Evolutionary conservation across 768 basidiomycete species (phyloP), one percentile per base, ranked within the genome.

Genomic region (Suillus placidus): DNA sequence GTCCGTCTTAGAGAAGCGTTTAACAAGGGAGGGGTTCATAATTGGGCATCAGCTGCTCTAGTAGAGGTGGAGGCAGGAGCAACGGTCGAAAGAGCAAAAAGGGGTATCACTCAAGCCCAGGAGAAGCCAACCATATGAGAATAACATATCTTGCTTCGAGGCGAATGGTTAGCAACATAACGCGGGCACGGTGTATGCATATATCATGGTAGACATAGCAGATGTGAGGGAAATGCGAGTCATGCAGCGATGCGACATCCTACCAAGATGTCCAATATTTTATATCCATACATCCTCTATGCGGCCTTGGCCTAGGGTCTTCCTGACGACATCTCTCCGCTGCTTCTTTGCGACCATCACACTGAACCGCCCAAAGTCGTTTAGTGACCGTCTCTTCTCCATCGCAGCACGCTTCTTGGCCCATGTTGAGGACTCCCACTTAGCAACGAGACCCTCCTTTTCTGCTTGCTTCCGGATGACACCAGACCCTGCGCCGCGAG

Each of bases 351-450:
- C 86, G 72, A 97, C 74, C 88, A 93, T 88, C 67, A 96, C 88
- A 72, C 85, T 79, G 83, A 98, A 99, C 63, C 96, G 88, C 67
- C 88, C 93, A 78, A 99, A 99, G 82, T 99, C 97, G 80, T 87
- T 90, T 65, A 94, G 76, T 74, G 84, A 81, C 79, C 90, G 85
- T 75, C 95, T 86, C 78, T 85, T 87, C 80, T 90, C 84, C 62
- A 86, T 77, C 14, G 93, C 90, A 51, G 85, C 85, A 61, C 93
- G 88, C 83, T 88, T 94, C 83, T 93, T 88, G 65, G 94, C 94
- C 96, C 95, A 99, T 6, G 84, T 71, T 26, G 91, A 91, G 74
- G 85, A 87, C 67, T 91, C 88, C 97, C 97, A 99, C 85, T 95
- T 95, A 77, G 87, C 88, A 58, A 91, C 81, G 63, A 88, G 84